Conservation (phyloP, 1,284 basidiomycete species). For the Sutorius eximius region DNA sequence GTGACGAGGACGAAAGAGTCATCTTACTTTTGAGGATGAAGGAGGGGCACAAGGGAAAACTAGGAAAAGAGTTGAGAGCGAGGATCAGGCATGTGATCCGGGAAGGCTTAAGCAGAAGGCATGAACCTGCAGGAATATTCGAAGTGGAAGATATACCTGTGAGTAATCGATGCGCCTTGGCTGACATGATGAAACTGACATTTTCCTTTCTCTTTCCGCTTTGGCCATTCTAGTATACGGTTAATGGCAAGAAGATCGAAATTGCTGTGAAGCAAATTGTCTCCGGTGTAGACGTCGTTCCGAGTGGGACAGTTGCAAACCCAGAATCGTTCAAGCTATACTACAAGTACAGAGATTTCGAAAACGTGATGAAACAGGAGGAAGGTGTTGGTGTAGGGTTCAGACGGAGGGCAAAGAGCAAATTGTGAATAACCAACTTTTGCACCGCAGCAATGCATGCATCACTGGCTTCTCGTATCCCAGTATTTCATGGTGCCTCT, state of each 20-base stretch:
- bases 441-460: neutral
- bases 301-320: conserved; percentile 70
- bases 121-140: conserved; percentile 70
- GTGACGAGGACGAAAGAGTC: conserved; percentile 81
- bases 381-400: conserved; percentile 2
- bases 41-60: conserved; percentile 48
- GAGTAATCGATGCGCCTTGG: conserved; percentile 24
- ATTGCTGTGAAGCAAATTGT: conserved; percentile 74
- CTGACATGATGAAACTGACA: neutral
- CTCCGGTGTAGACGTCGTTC: conserved; percentile 57
- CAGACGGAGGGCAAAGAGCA: conserved; percentile 6
- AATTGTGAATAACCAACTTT: conserved; percentile 13
- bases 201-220: neutral
- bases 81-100: conserved; percentile 62
- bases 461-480: neutral
- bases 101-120: conserved; percentile 66
- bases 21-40: conserved; percentile 82
- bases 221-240: conserved; percentile 53
- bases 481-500: conserved; percentile 8
- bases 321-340: conserved; percentile 62
- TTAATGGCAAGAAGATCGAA: conserved; percentile 75
- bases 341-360: conserved; percentile 57
- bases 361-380: conserved; percentile 27
- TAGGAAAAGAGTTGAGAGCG: conserved; percentile 46
- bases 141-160: conserved; percentile 66